phyloP scores from a whole-genome alignment of 768 basidiomycete genomes.

The Lactifluus echinatus region DNA sequence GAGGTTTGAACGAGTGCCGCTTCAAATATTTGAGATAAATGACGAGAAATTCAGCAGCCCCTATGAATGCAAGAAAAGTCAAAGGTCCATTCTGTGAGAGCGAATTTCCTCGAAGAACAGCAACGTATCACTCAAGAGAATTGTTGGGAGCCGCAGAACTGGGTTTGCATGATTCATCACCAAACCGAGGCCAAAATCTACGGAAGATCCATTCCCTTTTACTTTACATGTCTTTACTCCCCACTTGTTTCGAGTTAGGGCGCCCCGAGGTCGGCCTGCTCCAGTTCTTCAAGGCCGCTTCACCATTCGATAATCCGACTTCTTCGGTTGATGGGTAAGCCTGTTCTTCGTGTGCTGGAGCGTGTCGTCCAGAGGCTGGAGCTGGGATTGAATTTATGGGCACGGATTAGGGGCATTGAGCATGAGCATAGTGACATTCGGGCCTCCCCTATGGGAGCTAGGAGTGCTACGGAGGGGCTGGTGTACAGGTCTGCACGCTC shows the following conservation, averaged over 20 bases:
- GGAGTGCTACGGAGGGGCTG: neutral
- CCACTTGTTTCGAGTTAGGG: neutral
- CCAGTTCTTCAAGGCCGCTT: neutral
- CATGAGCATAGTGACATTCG: neutral
- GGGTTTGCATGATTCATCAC: neutral
- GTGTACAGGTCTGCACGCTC: neutral
- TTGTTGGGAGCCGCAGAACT: neutral
- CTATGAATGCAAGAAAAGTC: neutral
- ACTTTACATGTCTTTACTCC: neutral
- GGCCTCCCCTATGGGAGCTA: neutral
- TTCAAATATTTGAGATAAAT: neutral
- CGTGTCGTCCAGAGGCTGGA: neutral
- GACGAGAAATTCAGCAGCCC: neutral
- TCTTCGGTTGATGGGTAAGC: slow-evolving; percentile 9
- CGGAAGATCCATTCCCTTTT: neutral
- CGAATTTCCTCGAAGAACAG: neutral
- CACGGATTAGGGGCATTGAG: neutral
- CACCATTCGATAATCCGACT: slow-evolving; percentile 1
- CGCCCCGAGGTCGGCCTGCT: neutral
- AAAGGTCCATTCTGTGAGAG: neutral
- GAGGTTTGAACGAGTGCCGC: neutral
- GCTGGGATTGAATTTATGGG: neutral
- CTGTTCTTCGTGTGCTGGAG: neutral
- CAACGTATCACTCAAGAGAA: neutral
- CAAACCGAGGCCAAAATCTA: neutral